Percentiles rank a stretch among this genome's conserved stretches.
These are phyloP conservation scores for Gloeopeniophorella convolvens DNA, from an alignment of 768 basidiomycete genomes.

Conservation along the genomic window DNA sequence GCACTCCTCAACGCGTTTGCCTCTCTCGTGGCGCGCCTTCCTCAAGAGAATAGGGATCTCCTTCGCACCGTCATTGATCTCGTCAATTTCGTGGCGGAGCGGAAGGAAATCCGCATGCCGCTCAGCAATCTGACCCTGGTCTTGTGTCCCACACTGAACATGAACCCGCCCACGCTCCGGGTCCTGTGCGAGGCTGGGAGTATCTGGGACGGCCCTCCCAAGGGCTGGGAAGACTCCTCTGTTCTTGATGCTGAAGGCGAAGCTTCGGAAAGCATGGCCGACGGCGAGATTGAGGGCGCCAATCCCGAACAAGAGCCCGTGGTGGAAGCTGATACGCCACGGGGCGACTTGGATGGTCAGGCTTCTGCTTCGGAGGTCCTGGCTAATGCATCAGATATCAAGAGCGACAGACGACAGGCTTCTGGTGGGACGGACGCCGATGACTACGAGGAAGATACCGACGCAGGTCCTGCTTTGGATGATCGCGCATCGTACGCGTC, in stretches of 20 bases:
- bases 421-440: background rate
- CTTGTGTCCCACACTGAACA: constrained; percentile 79
- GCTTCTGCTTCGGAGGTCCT: constrained; percentile 1
- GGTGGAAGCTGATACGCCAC: background rate
- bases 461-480: background rate
- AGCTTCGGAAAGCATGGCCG: background rate
- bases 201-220: constrained; percentile 47
- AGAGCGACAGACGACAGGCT: background rate
- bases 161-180: constrained; percentile 67
- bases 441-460: background rate
- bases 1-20: constrained; percentile 51
- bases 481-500: constrained; percentile 15
- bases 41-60: constrained; percentile 78
- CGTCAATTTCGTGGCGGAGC: constrained; percentile 65
- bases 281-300: background rate
- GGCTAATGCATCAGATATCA: background rate
- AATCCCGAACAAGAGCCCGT: constrained; percentile 3
- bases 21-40: constrained; percentile 60
- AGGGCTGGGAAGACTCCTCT: constrained; percentile 16
- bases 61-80: constrained; percentile 75
- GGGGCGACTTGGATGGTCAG: constrained; percentile 1
- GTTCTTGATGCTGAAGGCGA: background rate
- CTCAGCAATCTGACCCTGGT: constrained; percentile 82
- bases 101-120: constrained; percentile 85
- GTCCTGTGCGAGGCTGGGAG: constrained; percentile 64